Conservation (phyloP, 208 protist genomes). For the Perkinsela sp. region DNA sequence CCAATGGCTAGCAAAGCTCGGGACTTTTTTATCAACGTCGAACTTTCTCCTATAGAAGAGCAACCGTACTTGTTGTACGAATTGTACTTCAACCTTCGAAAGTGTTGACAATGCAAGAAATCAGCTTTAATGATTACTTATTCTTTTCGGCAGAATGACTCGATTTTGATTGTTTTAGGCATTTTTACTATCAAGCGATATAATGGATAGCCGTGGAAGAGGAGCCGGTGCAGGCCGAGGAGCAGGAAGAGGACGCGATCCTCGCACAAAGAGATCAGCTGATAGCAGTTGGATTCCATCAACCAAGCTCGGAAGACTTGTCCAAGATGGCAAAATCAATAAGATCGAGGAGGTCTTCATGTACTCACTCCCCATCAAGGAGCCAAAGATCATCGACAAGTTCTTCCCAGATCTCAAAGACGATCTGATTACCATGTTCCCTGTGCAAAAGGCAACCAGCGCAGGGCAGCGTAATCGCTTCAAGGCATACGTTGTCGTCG, state of each 20-base stretch:
- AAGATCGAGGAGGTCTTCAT: slow-evolving; percentile 94
- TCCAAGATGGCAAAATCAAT: slow-evolving; percentile 81
- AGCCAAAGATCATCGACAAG: slow-evolving; percentile 94
- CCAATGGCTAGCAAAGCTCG: not conserved
- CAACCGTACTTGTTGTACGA: not conserved
- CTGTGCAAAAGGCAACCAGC: slow-evolving; percentile 97
- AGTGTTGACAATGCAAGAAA: no score
- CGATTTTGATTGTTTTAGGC: no score
- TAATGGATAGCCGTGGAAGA: not conserved
- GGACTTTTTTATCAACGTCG: not conserved
- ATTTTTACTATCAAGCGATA: no score
- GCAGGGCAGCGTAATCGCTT: slow-evolving; percentile 98
- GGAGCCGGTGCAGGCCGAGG: not conserved
- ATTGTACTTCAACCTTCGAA: not conserved
- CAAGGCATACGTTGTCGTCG: slow-evolving; percentile 96
- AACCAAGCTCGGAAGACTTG: slow-evolving; percentile 95
- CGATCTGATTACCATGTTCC: slow-evolving; percentile 92
- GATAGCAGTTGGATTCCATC: slow-evolving; percentile 71
- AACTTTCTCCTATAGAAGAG: not conserved
- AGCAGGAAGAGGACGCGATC: not conserved
- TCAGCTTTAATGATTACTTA: no score
- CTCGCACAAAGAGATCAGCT: not conserved
- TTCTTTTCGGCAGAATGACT: no score
- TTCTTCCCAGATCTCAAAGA: slow-evolving; percentile 73
- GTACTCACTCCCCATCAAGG: slow-evolving; percentile 98